phyloP scores from a whole-genome alignment of 78 protist genomes.

The Acrasis kona region DNA sequence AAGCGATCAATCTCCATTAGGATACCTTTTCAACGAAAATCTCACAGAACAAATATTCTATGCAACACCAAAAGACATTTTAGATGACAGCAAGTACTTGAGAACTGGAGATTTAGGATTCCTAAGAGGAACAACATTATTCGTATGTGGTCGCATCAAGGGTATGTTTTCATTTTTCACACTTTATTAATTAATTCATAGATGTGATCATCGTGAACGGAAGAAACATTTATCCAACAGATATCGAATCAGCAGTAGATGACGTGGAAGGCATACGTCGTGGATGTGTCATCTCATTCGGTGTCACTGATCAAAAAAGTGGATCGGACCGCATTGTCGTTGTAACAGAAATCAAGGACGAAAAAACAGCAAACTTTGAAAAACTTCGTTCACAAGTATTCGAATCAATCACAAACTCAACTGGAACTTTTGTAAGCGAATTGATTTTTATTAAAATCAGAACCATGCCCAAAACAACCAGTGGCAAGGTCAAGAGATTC shows the following conservation, averaged over 20 bases:
- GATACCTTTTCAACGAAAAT: slow-evolving; percentile 21
- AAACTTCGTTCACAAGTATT: neutral
- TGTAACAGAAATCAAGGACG: neutral
- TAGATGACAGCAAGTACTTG: slow-evolving; percentile 2
- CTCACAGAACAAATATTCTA: slow-evolving; percentile 9
- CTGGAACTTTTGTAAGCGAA: neutral
- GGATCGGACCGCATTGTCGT: neutral
- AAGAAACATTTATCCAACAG: slow-evolving; percentile 8
- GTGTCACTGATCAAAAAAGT: neutral
- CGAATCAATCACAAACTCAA: neutral
- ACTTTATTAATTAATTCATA: too few species aligned
- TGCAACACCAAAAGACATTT: slow-evolving; percentile 1
- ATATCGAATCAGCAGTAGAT: slow-evolving; percentile 14
- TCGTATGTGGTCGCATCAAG: slow-evolving; percentile 20
- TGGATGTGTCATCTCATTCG: neutral
- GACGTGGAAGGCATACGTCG: neutral
- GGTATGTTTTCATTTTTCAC: too few species aligned
- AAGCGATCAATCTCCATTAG: slow-evolving; percentile 3
- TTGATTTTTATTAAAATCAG: neutral
- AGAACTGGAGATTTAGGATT: slow-evolving; percentile 34
- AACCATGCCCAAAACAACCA: slow-evolving; percentile 14
- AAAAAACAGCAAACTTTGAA: neutral
- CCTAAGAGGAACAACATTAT: neutral
- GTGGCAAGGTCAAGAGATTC: slow-evolving; percentile 6
- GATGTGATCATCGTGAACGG: slow-evolving; percentile 22